These are phyloP conservation scores for Globisporangium irregulare DNA, from an alignment of 352 stramenopile species.

Conservation along the genomic window DNA sequence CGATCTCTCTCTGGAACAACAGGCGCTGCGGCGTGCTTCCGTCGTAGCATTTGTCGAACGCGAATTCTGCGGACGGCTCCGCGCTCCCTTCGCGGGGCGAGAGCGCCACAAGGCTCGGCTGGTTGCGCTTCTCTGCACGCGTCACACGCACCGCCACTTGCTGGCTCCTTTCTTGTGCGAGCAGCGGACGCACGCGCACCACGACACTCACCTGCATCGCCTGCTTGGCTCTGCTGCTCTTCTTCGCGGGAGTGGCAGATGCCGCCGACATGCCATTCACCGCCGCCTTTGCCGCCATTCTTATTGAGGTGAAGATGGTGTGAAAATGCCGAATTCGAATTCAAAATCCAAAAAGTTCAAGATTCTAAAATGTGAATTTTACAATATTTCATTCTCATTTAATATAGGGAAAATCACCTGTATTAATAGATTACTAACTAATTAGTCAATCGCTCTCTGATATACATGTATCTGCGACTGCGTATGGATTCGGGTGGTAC, in stretches of 20 bases:
- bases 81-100: neutral
- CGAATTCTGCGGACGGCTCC: conserved; percentile 17
- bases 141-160: conserved; percentile 18
- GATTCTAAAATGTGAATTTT: too few species aligned
- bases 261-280: neutral
- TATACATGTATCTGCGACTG: neutral
- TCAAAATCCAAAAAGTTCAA: too few species aligned
- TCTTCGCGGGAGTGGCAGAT: conserved; percentile 1
- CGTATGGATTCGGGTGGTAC: neutral
- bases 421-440: too few species aligned
- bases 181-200: conserved; percentile 36
- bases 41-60: conserved; percentile 47
- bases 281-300: neutral
- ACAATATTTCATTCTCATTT: too few species aligned
- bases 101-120: conserved; percentile 20
- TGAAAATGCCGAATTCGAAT: too few species aligned
- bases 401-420: too few species aligned
- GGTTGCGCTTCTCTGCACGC: conserved; percentile 14
- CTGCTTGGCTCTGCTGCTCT: conserved; percentile 1
- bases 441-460: neutral
- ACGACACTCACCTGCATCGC: conserved; percentile 35
- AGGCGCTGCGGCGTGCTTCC: conserved; percentile 29
- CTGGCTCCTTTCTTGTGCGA: conserved; percentile 27
- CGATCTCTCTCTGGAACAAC: conserved; percentile 41
- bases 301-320: too few species aligned